Percentiles rank a stretch among this genome's conserved stretches.
Evolutionary conservation across 768 basidiomycete genomes (phyloP).

Genomic region (Lactarius akahatsu): DNA sequence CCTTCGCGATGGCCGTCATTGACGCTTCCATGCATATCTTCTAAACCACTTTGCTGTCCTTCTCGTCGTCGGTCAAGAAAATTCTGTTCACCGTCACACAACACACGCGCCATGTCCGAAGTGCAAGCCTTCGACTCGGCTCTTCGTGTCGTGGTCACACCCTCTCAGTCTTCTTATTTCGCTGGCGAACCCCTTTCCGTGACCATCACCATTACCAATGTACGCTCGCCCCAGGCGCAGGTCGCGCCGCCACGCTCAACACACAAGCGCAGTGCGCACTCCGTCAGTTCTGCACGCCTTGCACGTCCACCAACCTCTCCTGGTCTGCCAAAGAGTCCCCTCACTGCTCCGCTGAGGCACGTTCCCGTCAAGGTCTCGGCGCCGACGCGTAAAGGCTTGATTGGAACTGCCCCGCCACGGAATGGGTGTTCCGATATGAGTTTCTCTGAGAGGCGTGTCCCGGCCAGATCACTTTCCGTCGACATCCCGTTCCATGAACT

Average conservation of each 20-base stretch:
- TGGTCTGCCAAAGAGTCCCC: constrained; percentile 50
- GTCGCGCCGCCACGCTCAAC: constrained; percentile 39
- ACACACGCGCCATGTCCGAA: constrained; percentile 23
- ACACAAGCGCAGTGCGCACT: constrained; percentile 74
- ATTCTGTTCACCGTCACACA: not conserved
- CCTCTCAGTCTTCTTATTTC: constrained; percentile 87
- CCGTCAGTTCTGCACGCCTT: constrained; percentile 79
- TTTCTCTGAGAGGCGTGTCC: not conserved
- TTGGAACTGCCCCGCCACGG: constrained; percentile 44
- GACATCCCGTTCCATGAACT: constrained; percentile 54
- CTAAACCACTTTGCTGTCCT: not conserved
- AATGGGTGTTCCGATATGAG: constrained; percentile 32
- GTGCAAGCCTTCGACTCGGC: constrained; percentile 22
- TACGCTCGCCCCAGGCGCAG: constrained; percentile 52
- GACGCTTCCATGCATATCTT: not conserved
- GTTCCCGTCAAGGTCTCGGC: constrained; percentile 16
- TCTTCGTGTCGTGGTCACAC: constrained; percentile 68
- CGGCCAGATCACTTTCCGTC: constrained; percentile 63
- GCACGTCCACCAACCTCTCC: constrained; percentile 83
- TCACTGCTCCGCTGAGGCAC: constrained; percentile 37
- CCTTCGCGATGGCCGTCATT: not conserved
- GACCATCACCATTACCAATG: constrained; percentile 85
- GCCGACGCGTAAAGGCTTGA: constrained; percentile 48
- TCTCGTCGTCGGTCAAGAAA: not conserved
- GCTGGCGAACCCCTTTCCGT: constrained; percentile 88